Base-by-base conservation (phyloP, 2,329 filamentous ascomycete species). In the Orbilia ellipsospora region DNA sequence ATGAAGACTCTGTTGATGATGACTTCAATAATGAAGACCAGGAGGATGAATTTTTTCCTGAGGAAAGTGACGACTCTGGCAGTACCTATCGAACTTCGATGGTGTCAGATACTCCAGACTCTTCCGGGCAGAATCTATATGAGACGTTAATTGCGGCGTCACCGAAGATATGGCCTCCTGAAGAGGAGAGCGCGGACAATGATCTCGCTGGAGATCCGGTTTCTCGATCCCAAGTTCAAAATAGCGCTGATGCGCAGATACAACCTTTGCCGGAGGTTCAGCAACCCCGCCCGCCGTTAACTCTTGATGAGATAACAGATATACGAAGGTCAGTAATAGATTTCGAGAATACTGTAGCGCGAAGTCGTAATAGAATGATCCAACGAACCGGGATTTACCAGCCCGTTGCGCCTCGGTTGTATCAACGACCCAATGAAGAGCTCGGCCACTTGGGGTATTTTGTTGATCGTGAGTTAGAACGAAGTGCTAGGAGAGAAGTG, bases 121-220 rank as follows among this genome's bases (percentile, higher is more conserved):
- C 2, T 5, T 13, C 13, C 6, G 63, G 54, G 10, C 0, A 26
- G 1, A 52, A 67, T 52, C 6, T 67, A 20, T 67, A 65, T n/a
- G 45, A 59, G 3, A 60, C 20, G 4, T 1, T 67, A 4, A 60
- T 67, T 20, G 64, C 51, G 13, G 44, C 28, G 7, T 51, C 63
- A 10, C 63, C 52, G 2, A 15, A 20, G 12, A n/a, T 6, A 15
- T 61, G 64, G 64, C 45, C 28, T n/a, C 40, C 51, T 26, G 55
- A 61, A 16, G 31, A 54, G 18, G 28, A 54, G 7, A 51, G 10
- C 5, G 28, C 48, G 3, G 1, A 48, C 15, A n/a, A 45, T 44
- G 23, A 15, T 4, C n/a, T 8, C 4, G 42, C 42, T 16, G 16
- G 4, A n/a, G 42, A 2, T 5, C 3, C 16, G 12, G 20, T 8